phyloP scores from a whole-genome alignment of 495 filamentous ascomycete species.

The Penicillium psychrofluorescens region DNA sequence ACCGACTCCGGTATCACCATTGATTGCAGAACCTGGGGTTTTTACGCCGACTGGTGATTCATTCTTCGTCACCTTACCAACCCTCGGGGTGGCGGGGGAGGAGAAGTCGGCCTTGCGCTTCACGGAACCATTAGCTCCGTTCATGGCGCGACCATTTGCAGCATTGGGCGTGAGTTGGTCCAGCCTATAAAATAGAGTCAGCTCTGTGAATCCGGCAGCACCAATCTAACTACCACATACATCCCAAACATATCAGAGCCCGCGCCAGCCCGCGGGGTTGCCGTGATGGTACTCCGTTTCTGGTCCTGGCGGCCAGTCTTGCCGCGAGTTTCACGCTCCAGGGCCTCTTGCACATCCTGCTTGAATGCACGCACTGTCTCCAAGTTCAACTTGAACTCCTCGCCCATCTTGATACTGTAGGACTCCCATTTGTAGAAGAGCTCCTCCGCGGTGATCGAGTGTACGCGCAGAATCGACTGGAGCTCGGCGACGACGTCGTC shows the following conservation, averaged over 20 bases:
- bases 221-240: conserved; percentile 36
- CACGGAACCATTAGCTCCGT: conserved; percentile 43
- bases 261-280: conserved; percentile 57
- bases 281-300: conserved; percentile 47
- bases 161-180: conserved; percentile 73
- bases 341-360: conserved; percentile 72
- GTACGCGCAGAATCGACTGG: conserved; percentile 73
- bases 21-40: conserved; percentile 10
- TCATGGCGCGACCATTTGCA: conserved; percentile 40
- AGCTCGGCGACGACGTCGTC: conserved; percentile 72
- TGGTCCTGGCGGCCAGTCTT: conserved; percentile 54
- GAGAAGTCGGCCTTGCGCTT: conserved; percentile 59
- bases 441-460: conserved; percentile 69
- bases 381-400: conserved; percentile 63
- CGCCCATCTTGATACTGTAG: conserved; percentile 89
- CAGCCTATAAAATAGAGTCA: conserved; percentile 42
- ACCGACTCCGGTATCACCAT: conserved; percentile 12
- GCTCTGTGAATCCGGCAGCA: not conserved
- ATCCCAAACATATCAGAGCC: conserved; percentile 76
- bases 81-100: conserved; percentile 48
- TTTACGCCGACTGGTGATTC: conserved; percentile 26
- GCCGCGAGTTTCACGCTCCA: conserved; percentile 63
- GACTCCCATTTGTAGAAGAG: conserved; percentile 97
- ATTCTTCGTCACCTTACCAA: conserved; percentile 33
- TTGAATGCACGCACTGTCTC: conserved; percentile 69